Base-by-base conservation (phyloP, 306 rosid species). In the Abrus precatorius region DNA sequence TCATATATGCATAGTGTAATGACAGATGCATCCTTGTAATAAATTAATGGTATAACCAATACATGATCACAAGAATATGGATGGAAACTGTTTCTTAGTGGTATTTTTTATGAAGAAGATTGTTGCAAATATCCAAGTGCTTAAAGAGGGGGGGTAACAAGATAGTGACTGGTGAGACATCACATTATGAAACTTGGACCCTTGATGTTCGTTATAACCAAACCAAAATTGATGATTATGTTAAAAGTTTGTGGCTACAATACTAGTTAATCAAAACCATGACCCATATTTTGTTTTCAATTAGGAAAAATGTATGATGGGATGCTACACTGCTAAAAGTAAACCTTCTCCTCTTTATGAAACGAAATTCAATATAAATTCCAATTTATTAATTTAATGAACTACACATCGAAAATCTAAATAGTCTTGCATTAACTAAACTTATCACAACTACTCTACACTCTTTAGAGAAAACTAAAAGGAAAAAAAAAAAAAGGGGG, bases 111-210 rank as follows among this genome's bases (percentile, higher is more conserved):
- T 40, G 6, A 54, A 30, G 57, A 29, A 56, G 47, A 44, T 59
- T 69, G 71, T 71, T 61, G 66, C 30, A 57, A 9, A 41, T 53
- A 77, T 56, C 53, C 57, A 47, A 34, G 50, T 48, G 29, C 63
- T 60, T 41, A 45, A 30, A 75, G 74, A 59, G 34, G 13, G 45
- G 49, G 41, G 38, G 32, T 63, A 56, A 7, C 60, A 66, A 78
- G 59, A 80, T 48, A 48, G 80, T 80, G 66, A 80, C 29, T 14
- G 82, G 71, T 85, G 68, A 80, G 80, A 75, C 79, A 75, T 80
- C 82, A 76, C 87, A 84, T 79, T 79, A 60, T 49, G 59, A 60
- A 56, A 72, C 49, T 74, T 34, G 61, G 85, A 43, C 80, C 76
- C 80, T 55, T 69, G 33, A 45, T 54, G 66, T 43, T 76, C 60